phyloP scores from a whole-genome alignment of 1,284 basidiomycete species.

The Cutaneotrichosporon cutaneum region DNA sequence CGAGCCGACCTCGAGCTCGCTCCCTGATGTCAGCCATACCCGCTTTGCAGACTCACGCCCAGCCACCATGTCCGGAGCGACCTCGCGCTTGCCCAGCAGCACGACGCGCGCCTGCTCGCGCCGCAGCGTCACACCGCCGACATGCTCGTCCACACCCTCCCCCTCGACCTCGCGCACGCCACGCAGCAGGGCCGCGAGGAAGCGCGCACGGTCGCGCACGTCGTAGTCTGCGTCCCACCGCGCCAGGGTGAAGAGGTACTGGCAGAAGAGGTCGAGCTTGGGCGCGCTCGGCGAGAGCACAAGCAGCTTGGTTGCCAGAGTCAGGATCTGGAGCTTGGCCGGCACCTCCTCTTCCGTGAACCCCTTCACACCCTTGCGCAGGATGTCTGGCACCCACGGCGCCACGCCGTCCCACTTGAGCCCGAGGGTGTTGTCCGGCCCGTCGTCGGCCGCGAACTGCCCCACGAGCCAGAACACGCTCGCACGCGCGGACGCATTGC shows the following conservation, averaged over 20 bases:
- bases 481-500: constrained; percentile 72
- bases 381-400: constrained; percentile 78
- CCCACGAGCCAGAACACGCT: constrained; percentile 89
- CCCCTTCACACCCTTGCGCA: constrained; percentile 69
- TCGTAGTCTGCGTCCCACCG: constrained; percentile 84
- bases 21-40: constrained; percentile 15
- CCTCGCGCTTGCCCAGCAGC: constrained; percentile 68
- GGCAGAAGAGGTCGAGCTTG: constrained; percentile 57
- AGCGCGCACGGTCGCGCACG: constrained; percentile 80
- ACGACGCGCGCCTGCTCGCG: constrained; percentile 76
- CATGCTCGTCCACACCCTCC: constrained; percentile 53
- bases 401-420: constrained; percentile 56
- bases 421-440: constrained; percentile 23
- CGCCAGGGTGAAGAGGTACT: constrained; percentile 77
- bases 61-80: constrained; percentile 39
- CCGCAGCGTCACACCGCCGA: constrained; percentile 71
- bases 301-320: constrained; percentile 77
- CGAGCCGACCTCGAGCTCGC: constrained; percentile 43
- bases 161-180: constrained; percentile 48
- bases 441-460: constrained; percentile 62
- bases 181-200: constrained; percentile 68
- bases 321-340: constrained; percentile 75
- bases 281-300: constrained; percentile 64
- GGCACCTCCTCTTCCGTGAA: constrained; percentile 64
- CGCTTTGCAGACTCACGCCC: constrained; percentile 58